Evolutionary conservation across 108 stramenopile species (phyloP), one percentile per base, ranked within the genome.

Genomic region (Conticribra weissflogii): DNA sequence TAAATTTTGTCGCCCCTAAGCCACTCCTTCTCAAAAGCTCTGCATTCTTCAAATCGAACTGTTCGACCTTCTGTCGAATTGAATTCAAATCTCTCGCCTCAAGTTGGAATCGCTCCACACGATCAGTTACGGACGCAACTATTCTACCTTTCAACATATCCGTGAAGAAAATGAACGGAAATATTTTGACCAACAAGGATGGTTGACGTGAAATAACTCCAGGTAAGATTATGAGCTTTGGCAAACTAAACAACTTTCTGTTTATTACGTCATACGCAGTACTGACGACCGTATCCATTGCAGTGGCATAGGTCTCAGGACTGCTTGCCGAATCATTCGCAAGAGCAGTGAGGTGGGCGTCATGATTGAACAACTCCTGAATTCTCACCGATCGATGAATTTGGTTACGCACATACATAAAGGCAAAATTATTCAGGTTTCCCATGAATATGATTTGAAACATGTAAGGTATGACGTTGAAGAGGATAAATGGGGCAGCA

Each of bases 31-130:
- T 88, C 17, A 95, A 69, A 34, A 95, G 73, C 48, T 92, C 94
- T 1, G 94, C 88, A 68, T 95, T 90, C 76, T 95, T 95, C 68
- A 92, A 80, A 71, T 95, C 94, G 59, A 87, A 95, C 25, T 86
- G 68, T 82, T 95, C 94, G 2, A 95, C 89, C 78, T 95, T 95
- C 21, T 80, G 75, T 58, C 94, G 62, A 3, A 92, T 58, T 0
- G 82, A 75, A 22, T 76, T 76, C 12, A 83, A 4, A 66, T 83
- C 87, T 62, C 81, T 81, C 12, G 79, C 81, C 58, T 95, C 91
- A 66, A 86, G 91, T 52, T 90, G 67, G 23, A 90, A 69, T 22
- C 66, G 29, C 76, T 95, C 94, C 25, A 92, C 84, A 3, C 69
- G 73, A 24, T 72, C 68, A 0, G 94, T 95, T 66, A 95, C 86